phyloP scores from a whole-genome alignment of 1,139 yeast species.

The Tardiomyces depauwii region DNA sequence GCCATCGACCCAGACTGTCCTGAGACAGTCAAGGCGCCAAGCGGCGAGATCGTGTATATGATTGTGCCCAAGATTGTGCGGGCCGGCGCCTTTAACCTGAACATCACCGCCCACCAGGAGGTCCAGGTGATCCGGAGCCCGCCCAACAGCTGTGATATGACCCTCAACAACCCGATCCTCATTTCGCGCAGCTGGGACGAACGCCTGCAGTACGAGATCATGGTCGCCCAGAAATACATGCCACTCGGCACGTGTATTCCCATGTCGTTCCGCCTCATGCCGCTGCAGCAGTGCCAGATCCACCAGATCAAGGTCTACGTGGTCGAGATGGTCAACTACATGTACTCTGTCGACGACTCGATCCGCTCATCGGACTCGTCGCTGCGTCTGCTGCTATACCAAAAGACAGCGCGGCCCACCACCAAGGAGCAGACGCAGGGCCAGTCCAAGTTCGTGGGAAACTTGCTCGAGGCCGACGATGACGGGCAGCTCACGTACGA shows the following conservation, averaged over 20 bases:
- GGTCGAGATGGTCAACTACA: slow-evolving; percentile 60
- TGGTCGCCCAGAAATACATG: slow-evolving; percentile 65
- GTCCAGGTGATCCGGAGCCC: slow-evolving; percentile 57
- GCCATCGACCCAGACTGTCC: slow-evolving; percentile 63
- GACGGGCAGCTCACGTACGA: not conserved
- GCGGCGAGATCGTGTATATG: slow-evolving; percentile 22
- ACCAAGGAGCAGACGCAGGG: not conserved
- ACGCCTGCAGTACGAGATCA: slow-evolving; percentile 63
- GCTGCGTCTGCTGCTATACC: slow-evolving; percentile 18
- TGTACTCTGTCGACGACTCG: slow-evolving; percentile 25
- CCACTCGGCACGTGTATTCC: slow-evolving; percentile 55
- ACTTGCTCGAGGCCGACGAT: not conserved
- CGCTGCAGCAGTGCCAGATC: slow-evolving; percentile 55
- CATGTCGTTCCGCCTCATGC: slow-evolving; percentile 58
- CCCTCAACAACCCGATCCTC: slow-evolving; percentile 70
- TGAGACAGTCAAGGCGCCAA: slow-evolving; percentile 51
- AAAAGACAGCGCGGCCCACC: slow-evolving; percentile 16
- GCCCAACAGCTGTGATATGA: slow-evolving; percentile 56
- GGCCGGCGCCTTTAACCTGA: slow-evolving; percentile 22
- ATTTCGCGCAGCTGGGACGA: slow-evolving; percentile 80
- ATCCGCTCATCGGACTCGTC: slow-evolving; percentile 20
- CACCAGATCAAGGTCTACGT: slow-evolving; percentile 66
- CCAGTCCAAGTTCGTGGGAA: not conserved
- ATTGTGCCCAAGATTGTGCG: slow-evolving; percentile 23
- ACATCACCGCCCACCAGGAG: slow-evolving; percentile 21